Evolutionary conservation across 352 stramenopile genomes (phyloP), one percentile per base, ranked within the genome.

Genomic region (Phytophthora sansomeana): DNA sequence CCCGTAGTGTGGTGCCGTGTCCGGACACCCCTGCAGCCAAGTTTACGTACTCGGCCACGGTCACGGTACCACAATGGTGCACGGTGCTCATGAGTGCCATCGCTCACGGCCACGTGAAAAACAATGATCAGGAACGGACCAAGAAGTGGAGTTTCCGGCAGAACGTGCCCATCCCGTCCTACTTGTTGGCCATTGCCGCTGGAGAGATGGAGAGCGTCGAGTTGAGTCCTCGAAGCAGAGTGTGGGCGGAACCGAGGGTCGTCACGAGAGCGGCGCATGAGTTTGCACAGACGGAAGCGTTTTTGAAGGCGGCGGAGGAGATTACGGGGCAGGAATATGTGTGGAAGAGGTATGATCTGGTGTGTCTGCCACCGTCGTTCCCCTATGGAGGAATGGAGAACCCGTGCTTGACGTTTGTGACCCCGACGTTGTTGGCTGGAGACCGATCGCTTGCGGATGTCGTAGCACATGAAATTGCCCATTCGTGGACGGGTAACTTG

Each of bases 401-500:
- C 58, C 80, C 80, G 35, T 96, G 92, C 56, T 72, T 98, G 63
- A 99, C 96, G 24, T 98, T 99, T 72, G 96, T 99, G 30, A 99
- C 97, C 11, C 97, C 98, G 3, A 99, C 97, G 24, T 70, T 99
- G 19, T 69, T 99, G 29, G 95, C 97, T 2, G 96, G 96, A 9
- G 97, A 99, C 70, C 81, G 87, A 8, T 98, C 91, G 33, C 80
- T 99, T 1, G 97, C 96, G 0, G 95, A 98, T 64, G 97, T 99
- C 0, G 96, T 99, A 6, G 97, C 97, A 2, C 98, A 99, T 78
- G 98, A 99, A 71, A 98, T 99, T 63, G 77, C 92, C 16, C 97
- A 99, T 73, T 96, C 74, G 46, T 99, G 97, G 97, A 98, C 93
- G 0, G 97, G 97, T 5, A 99, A 99, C 77, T 67, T 99, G 6